Percentiles rank a stretch among this genome's conserved stretches.
These are phyloP conservation scores for Cornus kousa DNA, from an alignment of 148 eudicot genomes.

Conservation along the genomic window DNA sequence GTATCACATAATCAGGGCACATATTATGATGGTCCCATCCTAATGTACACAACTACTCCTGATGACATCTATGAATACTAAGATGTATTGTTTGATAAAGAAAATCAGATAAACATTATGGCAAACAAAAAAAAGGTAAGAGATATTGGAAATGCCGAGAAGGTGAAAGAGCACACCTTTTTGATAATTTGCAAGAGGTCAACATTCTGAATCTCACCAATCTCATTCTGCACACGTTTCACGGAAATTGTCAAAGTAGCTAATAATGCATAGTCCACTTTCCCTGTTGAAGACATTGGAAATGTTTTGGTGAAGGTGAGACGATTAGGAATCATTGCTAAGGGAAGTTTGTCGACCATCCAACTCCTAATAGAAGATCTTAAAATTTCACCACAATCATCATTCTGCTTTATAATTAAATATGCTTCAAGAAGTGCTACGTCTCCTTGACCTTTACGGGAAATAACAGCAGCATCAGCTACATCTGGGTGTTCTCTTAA, in stretches of 20 bases:
- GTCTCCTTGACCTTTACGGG: conserved; percentile 37
- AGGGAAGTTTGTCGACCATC: conserved; percentile 65
- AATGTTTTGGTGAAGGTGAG: conserved; percentile 44
- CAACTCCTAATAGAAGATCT: conserved; percentile 52
- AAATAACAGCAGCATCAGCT: conserved; percentile 72
- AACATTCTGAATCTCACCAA: conserved; percentile 24
- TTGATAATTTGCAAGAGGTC: conserved; percentile 45
- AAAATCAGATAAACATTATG: not conserved
- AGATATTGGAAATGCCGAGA: not conserved
- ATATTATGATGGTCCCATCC: not conserved
- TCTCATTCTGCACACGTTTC: conserved; percentile 13
- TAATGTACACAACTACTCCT: not conserved
- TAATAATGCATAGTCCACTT: conserved; percentile 58
- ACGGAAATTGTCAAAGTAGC: conserved; percentile 28
- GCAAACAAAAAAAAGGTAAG: not conserved
- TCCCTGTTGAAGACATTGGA: conserved; percentile 75
- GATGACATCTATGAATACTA: not conserved
- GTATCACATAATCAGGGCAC: not conserved
- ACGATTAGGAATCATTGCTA: conserved; percentile 63
- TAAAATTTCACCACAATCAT: conserved; percentile 25
- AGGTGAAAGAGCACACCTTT: conserved; percentile 28
- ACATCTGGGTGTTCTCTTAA: conserved; percentile 58
- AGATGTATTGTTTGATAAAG: not conserved
- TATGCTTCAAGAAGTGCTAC: conserved; percentile 60
- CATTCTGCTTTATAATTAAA: conserved; percentile 41